Percentiles rank a stretch among this genome's conserved stretches.
These are phyloP conservation scores for Thermochaetoides dissita DNA, from an alignment of 2,329 filamentous ascomycete species.

Conservation along the genomic window DNA sequence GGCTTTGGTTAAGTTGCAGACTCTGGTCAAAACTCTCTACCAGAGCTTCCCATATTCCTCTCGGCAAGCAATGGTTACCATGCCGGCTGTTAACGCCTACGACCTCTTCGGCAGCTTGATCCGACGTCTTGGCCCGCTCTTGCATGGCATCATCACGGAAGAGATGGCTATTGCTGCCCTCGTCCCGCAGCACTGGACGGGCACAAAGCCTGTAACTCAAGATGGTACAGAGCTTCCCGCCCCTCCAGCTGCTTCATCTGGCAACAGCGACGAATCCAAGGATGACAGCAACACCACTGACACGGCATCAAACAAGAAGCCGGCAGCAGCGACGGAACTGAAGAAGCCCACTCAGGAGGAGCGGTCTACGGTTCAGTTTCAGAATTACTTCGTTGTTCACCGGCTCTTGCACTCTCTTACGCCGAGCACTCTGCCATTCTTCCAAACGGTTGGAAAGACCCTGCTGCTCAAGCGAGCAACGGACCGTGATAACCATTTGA, in stretches of 20 bases:
- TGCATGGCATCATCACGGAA: slow-evolving; percentile 72
- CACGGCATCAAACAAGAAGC: too few relatives aligned
- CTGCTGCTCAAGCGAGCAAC: slow-evolving; percentile 61
- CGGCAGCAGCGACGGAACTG: slow-evolving; percentile 13
- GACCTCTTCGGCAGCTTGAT: slow-evolving; percentile 71
- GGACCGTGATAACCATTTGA: slow-evolving; percentile 38
- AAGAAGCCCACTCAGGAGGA: slow-evolving; percentile 32
- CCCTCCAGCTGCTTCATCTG: not conserved
- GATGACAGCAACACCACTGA: slow-evolving; percentile 1
- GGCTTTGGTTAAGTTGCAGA: slow-evolving; percentile 62
- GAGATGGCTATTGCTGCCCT: slow-evolving; percentile 60
- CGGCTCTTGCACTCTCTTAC: slow-evolving; percentile 67
- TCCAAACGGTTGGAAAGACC: slow-evolving; percentile 72
- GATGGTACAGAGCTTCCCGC: slow-evolving; percentile 3
- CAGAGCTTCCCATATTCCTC: slow-evolving; percentile 59
- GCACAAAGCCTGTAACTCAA: slow-evolving; percentile 2
- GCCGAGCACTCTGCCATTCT: slow-evolving; percentile 67
- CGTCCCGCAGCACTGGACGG: slow-evolving; percentile 56
- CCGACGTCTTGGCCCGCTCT: slow-evolving; percentile 59
- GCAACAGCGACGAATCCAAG: slow-evolving; percentile 5
- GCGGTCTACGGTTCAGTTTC: slow-evolving; percentile 29
- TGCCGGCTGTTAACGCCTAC: slow-evolving; percentile 66
- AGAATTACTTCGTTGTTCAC: slow-evolving; percentile 67
- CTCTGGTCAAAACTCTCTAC: slow-evolving; percentile 60
- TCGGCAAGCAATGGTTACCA: slow-evolving; percentile 49